Evolutionary conservation across 176 grass and related monocot species (phyloP), one percentile per base, ranked within the genome.

Genomic region (Juncus inflexus): DNA sequence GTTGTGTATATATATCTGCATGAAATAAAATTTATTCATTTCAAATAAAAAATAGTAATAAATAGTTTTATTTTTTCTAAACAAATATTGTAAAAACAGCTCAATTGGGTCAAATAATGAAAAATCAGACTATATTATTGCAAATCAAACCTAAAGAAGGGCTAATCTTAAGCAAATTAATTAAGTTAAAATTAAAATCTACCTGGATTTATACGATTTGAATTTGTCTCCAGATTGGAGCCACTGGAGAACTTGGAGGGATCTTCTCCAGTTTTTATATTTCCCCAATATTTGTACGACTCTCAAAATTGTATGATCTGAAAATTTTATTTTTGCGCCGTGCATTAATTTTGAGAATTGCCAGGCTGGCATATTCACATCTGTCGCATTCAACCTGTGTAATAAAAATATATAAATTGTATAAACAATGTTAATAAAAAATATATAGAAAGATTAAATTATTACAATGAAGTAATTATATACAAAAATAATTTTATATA

Each of bases 181-280:
- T 28, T 28, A 28, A 28, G 19, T n/a, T 15, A 35, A 35, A 56
- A 28, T 28, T 28, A 28, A 47, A 60, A 16, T 68, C 51, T 65
- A 96, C 92, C 92, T 89, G 77, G 77, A 79, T 78, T 83, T 91
- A 67, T 81, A 86, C 40, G 92, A 91, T 63, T 91, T 86, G 75
- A 96, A 96, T 81, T 84, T 86, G 78, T 91, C 92, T 58, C 53
- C 77, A n/a, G 92, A 86, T 58, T 91, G 74, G 76, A 97, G 82
- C 87, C 92, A 97, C 80, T 97, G 82, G 77, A 91, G 82, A 79
- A 97, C 80, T 79, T 97, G 92, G 67, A 97, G 64, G 65, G 85
- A 84, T 66, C 77, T 45, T 79, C 78, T 91, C 92, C 92, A 97
- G 72, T 97, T 97, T 52, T 87, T 84, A 74, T 79, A 82, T 79